Evolutionary conservation across 345 rosid genomes (phyloP).

Genomic region (Raphanus raphanistrum): DNA sequence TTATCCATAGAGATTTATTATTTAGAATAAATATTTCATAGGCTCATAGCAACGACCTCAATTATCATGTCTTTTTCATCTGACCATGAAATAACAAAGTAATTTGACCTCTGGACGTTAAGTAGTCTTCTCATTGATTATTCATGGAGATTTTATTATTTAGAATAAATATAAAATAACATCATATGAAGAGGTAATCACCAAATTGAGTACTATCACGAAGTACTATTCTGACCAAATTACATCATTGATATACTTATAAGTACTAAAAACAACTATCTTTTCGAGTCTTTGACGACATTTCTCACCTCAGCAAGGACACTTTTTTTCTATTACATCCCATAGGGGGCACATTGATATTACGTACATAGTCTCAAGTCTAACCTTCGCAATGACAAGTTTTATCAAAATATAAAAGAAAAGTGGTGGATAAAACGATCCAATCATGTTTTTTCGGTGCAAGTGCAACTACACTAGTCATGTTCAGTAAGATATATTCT

Average conservation of each 20-base stretch:
- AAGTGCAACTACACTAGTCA: background rate
- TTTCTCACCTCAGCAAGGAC: background rate
- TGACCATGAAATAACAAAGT: constrained; percentile 13
- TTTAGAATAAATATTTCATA: background rate
- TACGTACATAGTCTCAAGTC: background rate
- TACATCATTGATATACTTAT: constrained; percentile 22
- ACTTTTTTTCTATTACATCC: background rate
- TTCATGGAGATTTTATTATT: constrained; percentile 5
- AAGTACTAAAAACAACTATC: background rate
- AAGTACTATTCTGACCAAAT: constrained; percentile 22
- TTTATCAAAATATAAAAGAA: background rate
- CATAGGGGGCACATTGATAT: background rate
- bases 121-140: constrained; percentile 22
- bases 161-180: background rate
- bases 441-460: background rate
- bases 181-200: constrained; percentile 21
- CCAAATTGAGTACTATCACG: constrained; percentile 32
- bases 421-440: background rate
- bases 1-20: constrained; percentile 15
- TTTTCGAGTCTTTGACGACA: constrained; percentile 11
- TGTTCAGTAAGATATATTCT: background rate
- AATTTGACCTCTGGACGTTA: constrained; percentile 30
- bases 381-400: background rate
- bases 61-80: background rate
- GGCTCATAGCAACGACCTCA: background rate